Evolutionary conservation across 805 yeast species (phyloP).

Genomic region (Danielia oregonensis): DNA sequence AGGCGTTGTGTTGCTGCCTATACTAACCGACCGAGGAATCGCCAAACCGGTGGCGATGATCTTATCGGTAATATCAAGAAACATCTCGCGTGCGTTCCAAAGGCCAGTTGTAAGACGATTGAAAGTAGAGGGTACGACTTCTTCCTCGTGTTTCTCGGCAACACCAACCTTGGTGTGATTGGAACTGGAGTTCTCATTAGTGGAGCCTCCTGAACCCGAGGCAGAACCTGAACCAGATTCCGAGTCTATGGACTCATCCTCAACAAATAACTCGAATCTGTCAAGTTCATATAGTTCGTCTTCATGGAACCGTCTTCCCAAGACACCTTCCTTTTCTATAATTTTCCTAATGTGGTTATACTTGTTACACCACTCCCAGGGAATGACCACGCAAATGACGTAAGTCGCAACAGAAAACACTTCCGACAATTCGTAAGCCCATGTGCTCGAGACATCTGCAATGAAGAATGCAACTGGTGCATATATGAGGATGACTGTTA

Average conservation of each 20-base stretch:
- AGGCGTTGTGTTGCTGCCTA: constrained; percentile 7
- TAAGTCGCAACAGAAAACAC: constrained; percentile 70
- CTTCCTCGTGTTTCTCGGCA: not conserved
- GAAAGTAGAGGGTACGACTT: not conserved
- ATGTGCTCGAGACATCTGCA: constrained; percentile 70
- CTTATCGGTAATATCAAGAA: constrained; percentile 47
- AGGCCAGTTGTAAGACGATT: constrained; percentile 1
- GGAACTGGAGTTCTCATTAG: not conserved
- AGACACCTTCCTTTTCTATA: constrained; percentile 64
- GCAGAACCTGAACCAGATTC: too few relatives aligned
- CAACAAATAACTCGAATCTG: constrained; percentile 36
- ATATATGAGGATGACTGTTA: constrained; percentile 53
- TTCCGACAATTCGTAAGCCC: constrained; percentile 73
- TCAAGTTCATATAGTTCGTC: constrained; percentile 52
- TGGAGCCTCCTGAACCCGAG: not conserved
- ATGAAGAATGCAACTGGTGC: constrained; percentile 67
- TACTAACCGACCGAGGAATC: constrained; percentile 48
- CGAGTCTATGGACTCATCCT: constrained; percentile 23
- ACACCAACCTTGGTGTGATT: not conserved
- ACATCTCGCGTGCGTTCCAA: constrained; percentile 24
- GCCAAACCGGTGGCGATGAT: constrained; percentile 58
- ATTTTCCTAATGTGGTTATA: constrained; percentile 53
- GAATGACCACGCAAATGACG: constrained; percentile 65
- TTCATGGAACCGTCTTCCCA: constrained; percentile 73
- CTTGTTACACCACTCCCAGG: constrained; percentile 85